Evolutionary conservation across 257 asterid genomes (phyloP).

Genomic region (Datura wrightii): DNA sequence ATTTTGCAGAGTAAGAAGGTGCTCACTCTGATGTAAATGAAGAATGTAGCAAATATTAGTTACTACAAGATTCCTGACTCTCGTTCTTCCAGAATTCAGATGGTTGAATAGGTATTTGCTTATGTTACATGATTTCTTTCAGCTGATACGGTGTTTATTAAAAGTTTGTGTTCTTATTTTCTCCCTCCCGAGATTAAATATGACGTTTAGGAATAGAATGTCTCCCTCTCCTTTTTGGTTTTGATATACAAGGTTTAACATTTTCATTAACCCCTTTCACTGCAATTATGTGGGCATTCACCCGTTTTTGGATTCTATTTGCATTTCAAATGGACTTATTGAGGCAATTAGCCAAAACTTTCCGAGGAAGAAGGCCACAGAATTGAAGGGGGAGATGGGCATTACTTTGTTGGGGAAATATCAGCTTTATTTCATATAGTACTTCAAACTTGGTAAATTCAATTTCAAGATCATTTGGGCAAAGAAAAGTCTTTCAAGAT

Average conservation of each 20-base stretch:
- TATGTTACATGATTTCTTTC: not conserved
- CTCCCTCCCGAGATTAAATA: not conserved
- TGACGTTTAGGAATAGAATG: too few species aligned
- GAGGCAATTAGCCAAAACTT: too few species aligned
- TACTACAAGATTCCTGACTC: not conserved
- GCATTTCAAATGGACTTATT: too few species aligned
- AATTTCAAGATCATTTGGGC: not conserved
- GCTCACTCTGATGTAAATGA: not conserved
- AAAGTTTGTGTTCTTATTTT: too few species aligned
- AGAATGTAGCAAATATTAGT: not conserved
- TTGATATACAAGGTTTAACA: too few species aligned
- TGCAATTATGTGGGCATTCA: too few species aligned
- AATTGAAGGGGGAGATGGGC: too few species aligned
- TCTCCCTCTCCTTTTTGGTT: too few species aligned
- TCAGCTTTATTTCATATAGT: not conserved
- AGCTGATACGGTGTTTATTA: not conserved
- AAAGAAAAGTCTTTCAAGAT: not conserved
- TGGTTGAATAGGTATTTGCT: not conserved
- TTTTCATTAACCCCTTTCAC: too few species aligned
- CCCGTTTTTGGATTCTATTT: too few species aligned
- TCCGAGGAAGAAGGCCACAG: too few species aligned
- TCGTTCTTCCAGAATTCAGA: not conserved
- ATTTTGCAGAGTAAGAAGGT: not conserved
- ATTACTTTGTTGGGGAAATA: not conserved
- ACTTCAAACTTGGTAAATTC: not conserved